These are phyloP conservation scores for Discostella pseudostelligera DNA, from an alignment of 108 stramenopile species.

Conservation along the genomic window DNA sequence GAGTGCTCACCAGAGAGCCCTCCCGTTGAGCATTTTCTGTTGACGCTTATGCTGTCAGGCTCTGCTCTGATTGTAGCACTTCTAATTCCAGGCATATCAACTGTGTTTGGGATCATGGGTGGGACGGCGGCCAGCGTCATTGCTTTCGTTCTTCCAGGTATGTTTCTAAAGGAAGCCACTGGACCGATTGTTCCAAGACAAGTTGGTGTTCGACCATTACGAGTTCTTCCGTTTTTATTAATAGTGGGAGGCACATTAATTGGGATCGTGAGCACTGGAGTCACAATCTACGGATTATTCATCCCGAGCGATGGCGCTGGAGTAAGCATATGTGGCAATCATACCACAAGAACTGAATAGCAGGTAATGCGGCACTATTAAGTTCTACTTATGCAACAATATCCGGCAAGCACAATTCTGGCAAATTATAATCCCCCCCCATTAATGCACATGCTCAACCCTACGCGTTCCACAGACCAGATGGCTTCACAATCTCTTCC, in stretches of 20 bases:
- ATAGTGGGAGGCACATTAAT: constrained; percentile 59
- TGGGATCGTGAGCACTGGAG: constrained; percentile 64
- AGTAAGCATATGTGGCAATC: background rate
- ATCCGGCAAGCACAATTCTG: background rate
- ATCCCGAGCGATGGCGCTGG: background rate
- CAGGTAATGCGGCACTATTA: background rate
- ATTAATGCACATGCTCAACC: background rate
- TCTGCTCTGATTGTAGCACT: constrained; percentile 63
- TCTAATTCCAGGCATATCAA: constrained; percentile 67
- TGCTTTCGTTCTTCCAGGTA: constrained; percentile 75
- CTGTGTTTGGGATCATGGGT: constrained; percentile 78
- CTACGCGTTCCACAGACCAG: background rate
- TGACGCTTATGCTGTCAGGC: constrained; percentile 55
- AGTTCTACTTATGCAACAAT: too few relatives aligned
- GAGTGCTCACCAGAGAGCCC: constrained; percentile 9
- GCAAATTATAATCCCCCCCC: background rate
- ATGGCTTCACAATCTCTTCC: constrained; percentile 6
- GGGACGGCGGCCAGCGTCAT: constrained; percentile 67
- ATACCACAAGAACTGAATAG: background rate
- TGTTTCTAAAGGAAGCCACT: constrained; percentile 42
- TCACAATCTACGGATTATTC: constrained; percentile 50
- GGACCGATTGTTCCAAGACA: constrained; percentile 5
- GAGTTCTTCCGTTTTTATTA: constrained; percentile 41
- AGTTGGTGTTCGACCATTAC: too few relatives aligned
- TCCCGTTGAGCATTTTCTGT: constrained; percentile 40